These are phyloP conservation scores for Cryptosporidium parvum DNA, from an alignment of 169 alveolate genomes.

Conservation along the genomic window DNA sequence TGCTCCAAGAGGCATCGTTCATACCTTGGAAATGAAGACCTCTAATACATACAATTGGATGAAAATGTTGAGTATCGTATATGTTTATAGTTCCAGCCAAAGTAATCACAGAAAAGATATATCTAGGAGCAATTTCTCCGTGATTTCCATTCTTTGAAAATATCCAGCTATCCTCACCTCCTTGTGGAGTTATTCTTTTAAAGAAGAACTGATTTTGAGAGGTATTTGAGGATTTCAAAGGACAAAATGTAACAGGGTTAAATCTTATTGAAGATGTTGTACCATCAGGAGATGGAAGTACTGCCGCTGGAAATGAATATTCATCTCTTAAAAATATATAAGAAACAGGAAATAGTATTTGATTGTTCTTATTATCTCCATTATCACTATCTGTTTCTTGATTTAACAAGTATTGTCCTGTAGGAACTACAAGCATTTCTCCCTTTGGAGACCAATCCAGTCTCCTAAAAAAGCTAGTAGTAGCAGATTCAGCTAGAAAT, in stretches of 20 bases:
- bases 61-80: slow-evolving; percentile 87
- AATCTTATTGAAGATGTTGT: slow-evolving; percentile 65
- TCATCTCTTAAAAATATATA: slow-evolving; percentile 56
- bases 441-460: slow-evolving; percentile 93
- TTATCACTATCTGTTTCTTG: not conserved
- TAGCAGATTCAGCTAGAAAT: slow-evolving; percentile 86
- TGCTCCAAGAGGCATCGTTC: slow-evolving; percentile 94
- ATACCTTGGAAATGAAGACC: slow-evolving; percentile 92
- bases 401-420: slow-evolving; percentile 81
- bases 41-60: slow-evolving; percentile 91
- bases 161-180: slow-evolving; percentile 43
- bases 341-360: slow-evolving; percentile 44
- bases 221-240: not conserved
- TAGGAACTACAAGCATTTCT: slow-evolving; percentile 87
- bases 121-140: slow-evolving; percentile 83
- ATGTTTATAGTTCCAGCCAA: slow-evolving; percentile 88
- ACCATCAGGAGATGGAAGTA: slow-evolving; percentile 72
- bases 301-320: slow-evolving; percentile 63
- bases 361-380: not conserved
- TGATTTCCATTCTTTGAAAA: slow-evolving; percentile 79
- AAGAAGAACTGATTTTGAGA: slow-evolving; percentile 15
- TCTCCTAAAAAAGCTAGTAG: slow-evolving; percentile 89
- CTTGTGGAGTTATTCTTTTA: slow-evolving; percentile 37
- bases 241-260: slow-evolving; percentile 54
- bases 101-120: slow-evolving; percentile 88